Conservation (phyloP, 2,329 filamentous ascomycete species). For the Huntiella bhutanensis region DNA sequence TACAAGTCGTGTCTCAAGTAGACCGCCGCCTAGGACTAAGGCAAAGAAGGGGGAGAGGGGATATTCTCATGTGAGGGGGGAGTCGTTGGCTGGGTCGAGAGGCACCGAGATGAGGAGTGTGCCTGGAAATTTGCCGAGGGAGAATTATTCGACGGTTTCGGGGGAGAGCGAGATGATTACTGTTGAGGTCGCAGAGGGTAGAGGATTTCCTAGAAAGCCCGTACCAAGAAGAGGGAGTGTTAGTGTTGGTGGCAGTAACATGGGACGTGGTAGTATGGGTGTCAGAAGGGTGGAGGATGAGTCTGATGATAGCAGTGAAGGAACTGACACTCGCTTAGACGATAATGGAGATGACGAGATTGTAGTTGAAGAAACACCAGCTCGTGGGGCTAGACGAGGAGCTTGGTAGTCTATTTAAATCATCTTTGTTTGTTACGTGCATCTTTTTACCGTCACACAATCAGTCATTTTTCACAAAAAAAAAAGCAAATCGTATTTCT, state of each 20-base stretch:
- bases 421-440: not conserved
- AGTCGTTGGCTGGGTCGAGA: not conserved
- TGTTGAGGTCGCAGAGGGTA: constrained; percentile 1
- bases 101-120: too few relatives aligned
- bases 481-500: too few relatives aligned
- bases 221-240: not conserved
- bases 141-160: too few relatives aligned
- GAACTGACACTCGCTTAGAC: not conserved
- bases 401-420: constrained; percentile 3
- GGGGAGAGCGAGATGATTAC: constrained; percentile 4
- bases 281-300: not conserved
- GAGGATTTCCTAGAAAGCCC: constrained; percentile 1
- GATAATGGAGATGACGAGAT: constrained; percentile 1
- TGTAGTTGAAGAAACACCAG: constrained; percentile 4
- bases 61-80: not conserved
- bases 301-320: not conserved
- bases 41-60: not conserved
- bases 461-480: too few relatives aligned
- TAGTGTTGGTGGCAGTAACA: too few relatives aligned
- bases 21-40: constrained; percentile 1
- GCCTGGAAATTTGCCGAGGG: too few relatives aligned
- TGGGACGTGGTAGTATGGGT: not conserved
- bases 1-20: constrained; percentile 3
- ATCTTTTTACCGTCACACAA: too few relatives aligned
- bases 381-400: constrained; percentile 4